Base-by-base conservation (phyloP, 352 stramenopile species). In the Globisporangium parvum region DNA sequence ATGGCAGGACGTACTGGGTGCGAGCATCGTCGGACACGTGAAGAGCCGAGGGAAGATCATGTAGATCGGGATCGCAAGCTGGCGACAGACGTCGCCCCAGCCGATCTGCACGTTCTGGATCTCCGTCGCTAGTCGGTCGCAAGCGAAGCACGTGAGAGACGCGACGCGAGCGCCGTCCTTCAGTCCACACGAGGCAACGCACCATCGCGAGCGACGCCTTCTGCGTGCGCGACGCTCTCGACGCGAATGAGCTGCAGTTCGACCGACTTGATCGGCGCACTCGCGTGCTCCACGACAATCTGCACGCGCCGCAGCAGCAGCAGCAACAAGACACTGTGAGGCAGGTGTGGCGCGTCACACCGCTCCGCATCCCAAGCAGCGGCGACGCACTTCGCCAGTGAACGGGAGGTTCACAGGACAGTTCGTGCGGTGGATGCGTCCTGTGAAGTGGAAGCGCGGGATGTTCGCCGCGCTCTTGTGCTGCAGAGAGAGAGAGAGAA, bases 21-120 rank as follows among this genome's bases (percentile, higher is more conserved):
- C 91, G 52, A 91, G 63, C 79, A 96, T 93, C n/a, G 88, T 93
- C 11, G 91, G 90, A 53, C 89, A 97, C 0, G 90, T 96, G 59
- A 97, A 97, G 21, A 97, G 72, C 5, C 91, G 75, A 0, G 92
- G 92, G 48, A 98, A 95, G 53, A 97, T 91, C 88, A 97, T 97
- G 78, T 97, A 96, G 58, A 98, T 95, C 6, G 92, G 92, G 47
- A 98, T 96, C 24, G 77, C 70, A 48, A 98, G 75, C 71, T 93
- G 78, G 8, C 85, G 74, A 51, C 80, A 93, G 14, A 96, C 82
- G 48, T 97, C 88, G 5, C 92, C 92, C 69, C 87, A 92, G 21
- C 86, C 92, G 54, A 98, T 94, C 61, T 98, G 91, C 28, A 97
- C 84, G 67, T 95, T 97, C 56, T 97, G 91, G 56, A 98, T 96